Percentiles rank a stretch among this genome's conserved stretches.
These are phyloP conservation scores for Fusarium proliferatum DNA, from an alignment of 2,329 filamentous ascomycete species.

Conservation along the genomic window DNA sequence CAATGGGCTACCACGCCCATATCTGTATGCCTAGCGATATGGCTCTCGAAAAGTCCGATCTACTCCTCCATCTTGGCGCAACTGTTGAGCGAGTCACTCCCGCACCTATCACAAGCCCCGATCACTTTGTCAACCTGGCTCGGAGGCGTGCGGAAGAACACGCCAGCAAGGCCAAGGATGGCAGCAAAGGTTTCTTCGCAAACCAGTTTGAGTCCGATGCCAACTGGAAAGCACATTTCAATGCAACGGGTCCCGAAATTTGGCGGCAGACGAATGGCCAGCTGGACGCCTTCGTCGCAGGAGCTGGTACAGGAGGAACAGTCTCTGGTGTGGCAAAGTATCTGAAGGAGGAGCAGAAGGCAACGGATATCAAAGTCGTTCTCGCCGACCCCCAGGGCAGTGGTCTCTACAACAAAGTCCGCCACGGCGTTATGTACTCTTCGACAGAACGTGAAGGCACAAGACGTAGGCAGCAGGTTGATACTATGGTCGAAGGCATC, in stretches of 20 bases:
- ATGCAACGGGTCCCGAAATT: conserved; percentile 90
- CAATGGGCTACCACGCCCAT: conserved; percentile 89
- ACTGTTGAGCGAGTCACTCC: conserved; percentile 91
- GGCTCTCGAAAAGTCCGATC: conserved; percentile 85
- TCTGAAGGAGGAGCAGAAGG: conserved; percentile 74
- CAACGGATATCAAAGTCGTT: conserved; percentile 75
- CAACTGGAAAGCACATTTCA: conserved; percentile 88
- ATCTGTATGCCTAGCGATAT: conserved; percentile 98
- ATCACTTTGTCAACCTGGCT: conserved; percentile 95
- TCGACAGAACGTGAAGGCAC: conserved; percentile 90
- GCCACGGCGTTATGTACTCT: conserved; percentile 96
- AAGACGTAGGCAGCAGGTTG: conserved; percentile 87
- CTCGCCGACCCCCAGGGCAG: conserved; percentile 95
- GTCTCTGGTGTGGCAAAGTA: conserved; percentile 87
- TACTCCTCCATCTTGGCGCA: conserved; percentile 90
- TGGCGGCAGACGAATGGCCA: conserved; percentile 77
- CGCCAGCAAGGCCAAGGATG: conserved; percentile 64
- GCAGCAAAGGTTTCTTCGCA: conserved; percentile 88
- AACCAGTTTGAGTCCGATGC: conserved; percentile 95
- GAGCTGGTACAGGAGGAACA: conserved; percentile 94
- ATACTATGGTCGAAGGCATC: conserved; percentile 95
- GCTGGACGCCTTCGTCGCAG: conserved; percentile 89
- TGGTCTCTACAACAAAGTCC: conserved; percentile 90
- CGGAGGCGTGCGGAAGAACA: conserved; percentile 81
- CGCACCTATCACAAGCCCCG: conserved; percentile 91